These are phyloP conservation scores for Lasiodiplodia citricola DNA, from an alignment of 2,329 filamentous ascomycete genomes.

Conservation along the genomic window DNA sequence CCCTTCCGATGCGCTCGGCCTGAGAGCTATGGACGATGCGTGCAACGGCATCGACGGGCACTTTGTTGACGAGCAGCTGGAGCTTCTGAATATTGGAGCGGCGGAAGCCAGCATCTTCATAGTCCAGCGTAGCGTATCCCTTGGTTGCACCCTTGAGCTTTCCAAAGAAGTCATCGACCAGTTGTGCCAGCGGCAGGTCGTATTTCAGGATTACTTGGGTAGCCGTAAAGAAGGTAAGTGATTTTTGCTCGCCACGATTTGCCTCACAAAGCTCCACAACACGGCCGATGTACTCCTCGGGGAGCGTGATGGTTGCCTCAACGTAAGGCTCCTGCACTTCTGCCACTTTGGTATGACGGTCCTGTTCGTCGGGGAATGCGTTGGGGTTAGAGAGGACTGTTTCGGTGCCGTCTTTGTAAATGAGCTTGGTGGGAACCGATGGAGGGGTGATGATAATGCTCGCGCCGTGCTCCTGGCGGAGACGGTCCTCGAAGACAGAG, in stretches of 20 bases:
- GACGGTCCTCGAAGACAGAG: conserved; percentile 96
- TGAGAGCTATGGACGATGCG: conserved; percentile 85
- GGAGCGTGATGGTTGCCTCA: conserved; percentile 82
- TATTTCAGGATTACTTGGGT: conserved; percentile 96
- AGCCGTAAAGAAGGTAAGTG: conserved; percentile 87
- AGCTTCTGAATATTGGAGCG: conserved; percentile 82
- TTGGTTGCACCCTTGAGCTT: conserved; percentile 94
- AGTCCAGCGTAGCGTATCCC: conserved; percentile 94
- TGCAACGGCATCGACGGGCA: conserved; percentile 91
- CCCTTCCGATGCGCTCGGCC: conserved; percentile 76
- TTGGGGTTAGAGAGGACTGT: conserved; percentile 83
- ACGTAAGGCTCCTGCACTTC: conserved; percentile 78
- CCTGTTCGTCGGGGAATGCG: conserved; percentile 76
- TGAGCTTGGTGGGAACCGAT: conserved; percentile 87
- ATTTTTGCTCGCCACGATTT: conserved; percentile 85
- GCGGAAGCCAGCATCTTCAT: conserved; percentile 92
- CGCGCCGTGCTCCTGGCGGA: conserved; percentile 91
- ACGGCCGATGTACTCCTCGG: conserved; percentile 90
- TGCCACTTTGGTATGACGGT: conserved; percentile 58
- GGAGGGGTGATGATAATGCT: conserved; percentile 97
- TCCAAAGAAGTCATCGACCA: conserved; percentile 97
- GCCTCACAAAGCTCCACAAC: conserved; percentile 94
- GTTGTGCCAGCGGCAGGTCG: conserved; percentile 81
- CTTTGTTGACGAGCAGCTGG: conserved; percentile 91
- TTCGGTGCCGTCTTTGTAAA: conserved; percentile 78